phyloP scores from a whole-genome alignment of 345 rosid genomes.

The Passiflora organensis region DNA sequence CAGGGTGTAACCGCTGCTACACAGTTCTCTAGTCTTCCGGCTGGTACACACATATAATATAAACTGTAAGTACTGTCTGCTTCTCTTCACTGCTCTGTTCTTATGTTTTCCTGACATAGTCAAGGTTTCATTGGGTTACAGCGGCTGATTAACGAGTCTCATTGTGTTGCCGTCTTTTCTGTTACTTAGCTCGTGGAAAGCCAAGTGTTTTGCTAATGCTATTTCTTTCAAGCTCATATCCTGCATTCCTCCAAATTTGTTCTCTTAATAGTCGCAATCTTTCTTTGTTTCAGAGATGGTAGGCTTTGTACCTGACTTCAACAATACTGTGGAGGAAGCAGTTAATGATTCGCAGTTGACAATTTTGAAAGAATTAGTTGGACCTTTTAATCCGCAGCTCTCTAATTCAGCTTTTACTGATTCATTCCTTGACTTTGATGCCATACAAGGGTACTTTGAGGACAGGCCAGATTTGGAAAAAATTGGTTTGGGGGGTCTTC shows the following conservation, averaged over 20 bases:
- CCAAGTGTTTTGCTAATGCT: no score
- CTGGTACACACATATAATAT: no score
- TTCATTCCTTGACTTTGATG: slow-evolving; percentile 60
- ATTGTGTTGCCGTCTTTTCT: no score
- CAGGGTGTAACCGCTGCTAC: no score
- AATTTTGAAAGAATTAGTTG: slow-evolving; percentile 24
- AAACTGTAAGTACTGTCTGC: no score
- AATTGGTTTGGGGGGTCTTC: slow-evolving; percentile 30
- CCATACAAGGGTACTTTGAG: slow-evolving; percentile 45
- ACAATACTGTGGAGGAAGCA: slow-evolving; percentile 23
- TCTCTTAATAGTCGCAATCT: neutral
- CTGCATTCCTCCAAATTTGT: neutral
- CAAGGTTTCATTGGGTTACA: no score
- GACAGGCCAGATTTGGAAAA: slow-evolving; percentile 24
- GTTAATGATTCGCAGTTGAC: slow-evolving; percentile 31
- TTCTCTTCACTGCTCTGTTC: no score
- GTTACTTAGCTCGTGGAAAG: no score
- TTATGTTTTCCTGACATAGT: no score
- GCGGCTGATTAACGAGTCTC: no score
- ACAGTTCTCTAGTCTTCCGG: no score
- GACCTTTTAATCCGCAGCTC: slow-evolving; percentile 26
- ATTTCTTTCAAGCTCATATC: no score
- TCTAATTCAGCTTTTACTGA: slow-evolving; percentile 36
- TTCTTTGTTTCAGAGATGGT: slow-evolving; percentile 37
- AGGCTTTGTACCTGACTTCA: slow-evolving; percentile 31